Conservation (phyloP, 352 stramenopile species). For the Albugo candida region DNA sequence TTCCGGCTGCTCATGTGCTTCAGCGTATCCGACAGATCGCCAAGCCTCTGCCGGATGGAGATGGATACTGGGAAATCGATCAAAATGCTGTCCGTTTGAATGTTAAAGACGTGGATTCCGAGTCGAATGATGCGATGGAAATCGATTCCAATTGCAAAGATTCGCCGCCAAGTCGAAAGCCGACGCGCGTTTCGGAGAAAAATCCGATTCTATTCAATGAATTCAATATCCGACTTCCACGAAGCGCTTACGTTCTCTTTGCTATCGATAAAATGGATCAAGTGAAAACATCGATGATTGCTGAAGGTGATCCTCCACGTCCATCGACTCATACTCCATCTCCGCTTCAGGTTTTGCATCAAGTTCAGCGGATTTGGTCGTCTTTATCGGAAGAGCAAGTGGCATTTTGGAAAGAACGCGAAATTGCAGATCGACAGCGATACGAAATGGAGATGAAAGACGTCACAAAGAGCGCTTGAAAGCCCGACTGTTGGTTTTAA, state of each 20-base stretch:
- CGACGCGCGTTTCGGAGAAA: constrained; percentile 1
- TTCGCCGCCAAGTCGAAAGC: constrained; percentile 2
- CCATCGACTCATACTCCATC: too few species aligned
- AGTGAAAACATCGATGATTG: constrained; percentile 18
- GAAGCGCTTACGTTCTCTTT: constrained; percentile 50
- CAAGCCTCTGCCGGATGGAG: constrained; percentile 13
- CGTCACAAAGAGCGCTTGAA: neutral
- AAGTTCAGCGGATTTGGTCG: constrained; percentile 33
- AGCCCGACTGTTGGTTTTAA: too few species aligned
- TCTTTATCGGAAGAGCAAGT: constrained; percentile 30
- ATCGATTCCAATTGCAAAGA: neutral
- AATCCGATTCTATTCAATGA: constrained; percentile 2
- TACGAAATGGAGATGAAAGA: constrained; percentile 30
- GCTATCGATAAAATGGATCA: constrained; percentile 37
- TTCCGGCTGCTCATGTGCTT: constrained; percentile 44
- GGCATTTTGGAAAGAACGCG: constrained; percentile 32
- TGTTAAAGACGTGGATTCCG: constrained; percentile 24
- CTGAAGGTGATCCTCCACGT: too few species aligned
- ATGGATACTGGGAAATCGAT: constrained; percentile 12
- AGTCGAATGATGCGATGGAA: constrained; percentile 9
- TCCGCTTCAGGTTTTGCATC: constrained; percentile 21
- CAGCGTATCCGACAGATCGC: constrained; percentile 51
- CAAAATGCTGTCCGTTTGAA: constrained; percentile 28
- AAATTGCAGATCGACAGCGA: constrained; percentile 32
- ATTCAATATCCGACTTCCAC: constrained; percentile 15